These are phyloP conservation scores for Clarireedia homoeocarpa DNA, from an alignment of 2,329 filamentous ascomycete species.

Conservation along the genomic window DNA sequence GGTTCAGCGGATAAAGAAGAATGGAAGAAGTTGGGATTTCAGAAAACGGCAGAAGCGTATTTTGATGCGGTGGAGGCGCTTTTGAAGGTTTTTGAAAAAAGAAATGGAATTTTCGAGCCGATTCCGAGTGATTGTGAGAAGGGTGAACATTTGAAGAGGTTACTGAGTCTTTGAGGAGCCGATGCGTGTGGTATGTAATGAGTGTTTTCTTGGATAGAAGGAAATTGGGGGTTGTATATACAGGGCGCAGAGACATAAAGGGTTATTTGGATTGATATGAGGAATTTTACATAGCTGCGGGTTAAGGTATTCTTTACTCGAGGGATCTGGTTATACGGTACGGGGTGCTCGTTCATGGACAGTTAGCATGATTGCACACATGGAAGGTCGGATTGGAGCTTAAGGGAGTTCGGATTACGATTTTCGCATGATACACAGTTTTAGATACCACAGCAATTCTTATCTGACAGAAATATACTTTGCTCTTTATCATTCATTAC, in stretches of 20 bases:
- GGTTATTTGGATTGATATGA: too few species aligned
- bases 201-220: not conserved
- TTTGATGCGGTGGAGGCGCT: constrained; percentile 21
- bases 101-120: constrained; percentile 17
- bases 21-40: constrained; percentile 27
- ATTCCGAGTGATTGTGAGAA: constrained; percentile 27
- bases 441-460: too few species aligned
- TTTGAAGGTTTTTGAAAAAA: constrained; percentile 21
- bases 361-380: too few species aligned
- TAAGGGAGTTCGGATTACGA: too few species aligned
- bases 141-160: constrained; percentile 23
- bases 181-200: not conserved
- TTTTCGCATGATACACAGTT: too few species aligned
- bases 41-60: constrained; percentile 26
- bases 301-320: too few species aligned
- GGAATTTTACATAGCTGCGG: too few species aligned
- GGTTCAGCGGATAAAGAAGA: constrained; percentile 12
- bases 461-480: too few species aligned
- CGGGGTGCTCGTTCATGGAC: too few species aligned
- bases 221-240: not conserved
- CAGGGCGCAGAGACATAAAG: too few species aligned
- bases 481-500: too few species aligned
- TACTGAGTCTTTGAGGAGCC: constrained; percentile 18
- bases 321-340: too few species aligned
- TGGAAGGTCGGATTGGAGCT: not conserved